Percentiles rank a stretch among this genome's conserved stretches.
Evolutionary conservation across 2,329 filamentous ascomycete genomes (phyloP).

Genomic region (Aspergillus sp.): DNA sequence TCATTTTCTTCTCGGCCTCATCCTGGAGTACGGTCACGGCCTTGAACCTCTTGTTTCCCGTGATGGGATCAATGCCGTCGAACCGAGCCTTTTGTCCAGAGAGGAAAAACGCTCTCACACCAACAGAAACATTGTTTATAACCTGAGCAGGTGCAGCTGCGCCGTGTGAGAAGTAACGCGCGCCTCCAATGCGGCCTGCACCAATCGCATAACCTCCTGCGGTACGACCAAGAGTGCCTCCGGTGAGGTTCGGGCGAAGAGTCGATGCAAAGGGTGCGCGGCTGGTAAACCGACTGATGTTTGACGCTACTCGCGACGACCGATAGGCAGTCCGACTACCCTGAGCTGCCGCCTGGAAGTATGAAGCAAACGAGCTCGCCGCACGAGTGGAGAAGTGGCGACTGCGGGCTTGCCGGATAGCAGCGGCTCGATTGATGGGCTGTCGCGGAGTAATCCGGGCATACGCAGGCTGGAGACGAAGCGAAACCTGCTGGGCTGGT

Average conservation of each 20-base stretch:
- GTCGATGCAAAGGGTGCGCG: conserved; percentile 84
- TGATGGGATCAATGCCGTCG: conserved; percentile 67
- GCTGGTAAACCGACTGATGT: conserved; percentile 64
- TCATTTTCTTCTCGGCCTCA: conserved; percentile 68
- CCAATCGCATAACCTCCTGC: conserved; percentile 85
- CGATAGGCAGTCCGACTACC: conserved; percentile 55
- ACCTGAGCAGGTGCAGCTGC: conserved; percentile 85
- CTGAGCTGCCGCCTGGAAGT: conserved; percentile 41
- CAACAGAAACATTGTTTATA: conserved; percentile 91
- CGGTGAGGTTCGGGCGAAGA: conserved; percentile 87
- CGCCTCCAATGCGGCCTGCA: conserved; percentile 66
- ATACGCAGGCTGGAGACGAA: conserved; percentile 60
- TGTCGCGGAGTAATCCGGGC: conserved; percentile 58
- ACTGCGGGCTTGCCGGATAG: conserved; percentile 63
- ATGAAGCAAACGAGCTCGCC: conserved; percentile 51
- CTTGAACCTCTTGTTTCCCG: conserved; percentile 77
- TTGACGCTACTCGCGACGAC: conserved; percentile 56
- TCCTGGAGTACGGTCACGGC: conserved; percentile 73
- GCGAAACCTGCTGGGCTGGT: conserved; percentile 36
- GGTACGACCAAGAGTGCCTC: conserved; percentile 77
- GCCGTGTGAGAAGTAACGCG: conserved; percentile 85
- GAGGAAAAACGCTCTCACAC: conserved; percentile 88
- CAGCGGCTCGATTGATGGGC: conserved; percentile 61
- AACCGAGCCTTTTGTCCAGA: conserved; percentile 86
- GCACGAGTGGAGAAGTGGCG: conserved; percentile 62